Evolutionary conservation across 768 basidiomycete genomes (phyloP).

Genomic region (Boletus sp.): DNA sequence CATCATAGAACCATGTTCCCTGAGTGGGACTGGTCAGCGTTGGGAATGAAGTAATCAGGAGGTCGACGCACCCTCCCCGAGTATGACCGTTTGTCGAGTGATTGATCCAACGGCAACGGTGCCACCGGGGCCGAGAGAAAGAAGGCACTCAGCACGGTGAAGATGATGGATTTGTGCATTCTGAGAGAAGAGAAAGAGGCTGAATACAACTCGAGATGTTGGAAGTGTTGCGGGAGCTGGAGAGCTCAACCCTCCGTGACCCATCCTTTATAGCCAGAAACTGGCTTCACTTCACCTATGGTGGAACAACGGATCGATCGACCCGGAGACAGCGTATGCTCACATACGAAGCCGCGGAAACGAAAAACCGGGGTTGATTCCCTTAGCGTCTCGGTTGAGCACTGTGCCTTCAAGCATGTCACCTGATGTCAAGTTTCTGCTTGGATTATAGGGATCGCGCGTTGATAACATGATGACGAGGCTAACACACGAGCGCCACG

Average conservation of each 20-base stretch:
- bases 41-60: not conserved
- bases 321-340: conserved; percentile 6
- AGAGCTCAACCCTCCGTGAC: not conserved
- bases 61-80: conserved; percentile 49
- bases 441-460: not conserved
- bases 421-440: not conserved
- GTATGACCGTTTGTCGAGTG: conserved; percentile 34
- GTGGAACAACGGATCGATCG: conserved; percentile 6
- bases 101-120: conserved; percentile 6
- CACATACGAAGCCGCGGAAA: conserved; percentile 2
- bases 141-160: conserved; percentile 41
- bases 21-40: conserved; percentile 24
- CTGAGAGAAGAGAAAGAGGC: not conserved
- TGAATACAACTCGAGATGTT: too few species aligned
- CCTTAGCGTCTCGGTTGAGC: conserved; percentile 1
- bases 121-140: conserved; percentile 41
- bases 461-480: not conserved
- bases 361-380: conserved; percentile 9
- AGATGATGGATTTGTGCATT: conserved; percentile 21
- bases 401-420: not conserved
- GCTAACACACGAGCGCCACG: conserved; percentile 1
- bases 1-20: conserved; percentile 65
- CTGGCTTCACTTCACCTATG: conserved; percentile 12
- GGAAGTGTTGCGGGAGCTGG: too few species aligned
- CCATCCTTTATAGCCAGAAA: conserved; percentile 18